Evolutionary conservation across 2,329 filamentous ascomycete genomes (phyloP), one percentile per base, ranked within the genome.

Genomic region (Pseudopithomyces maydicus): DNA sequence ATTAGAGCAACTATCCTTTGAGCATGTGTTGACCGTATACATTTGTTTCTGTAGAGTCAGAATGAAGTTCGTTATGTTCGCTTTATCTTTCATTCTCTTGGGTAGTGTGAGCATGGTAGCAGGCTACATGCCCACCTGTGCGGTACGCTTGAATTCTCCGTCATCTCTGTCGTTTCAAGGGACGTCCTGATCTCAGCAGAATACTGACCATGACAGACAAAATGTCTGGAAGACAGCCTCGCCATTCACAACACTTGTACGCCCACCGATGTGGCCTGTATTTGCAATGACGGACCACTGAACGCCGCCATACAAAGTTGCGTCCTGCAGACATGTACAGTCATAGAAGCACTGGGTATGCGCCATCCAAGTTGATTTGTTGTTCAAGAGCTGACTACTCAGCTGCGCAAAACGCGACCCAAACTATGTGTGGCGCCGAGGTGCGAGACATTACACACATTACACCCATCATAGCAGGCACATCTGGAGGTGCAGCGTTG

Each of bases 391-490:
- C 39, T 54, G 32, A 57, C 23, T n/a, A 33, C 14, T 19, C n/a
- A 75, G 72, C 70, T 15, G 74, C 74, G 3, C 72, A 78, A 61
- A 78, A 79, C 60, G 65, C 73, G 39, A 77, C 77, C 0, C 52
- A 61, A 7, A 69, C 72, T 6, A 66, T 69, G 39, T 80, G 78
- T 51, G 69, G 66, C 7, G 67, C 65, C 10, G 70, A 73, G 1
- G 54, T 76, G 6, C 69, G 75, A 6, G 72, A 79, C n/a, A 58
- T 66, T 65, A 46, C 74, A 68, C 3, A 63, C 61, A 10, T 36
- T 61, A 19, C 68, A 74, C 22, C 71, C 12, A 62, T 71, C 29
- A 58, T 70, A 14, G 26, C 55, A 7, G 55, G 52, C 6, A 43
- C 55, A 11, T 58, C 57, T 15, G 61, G 61, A 3, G 41, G 42